Percentiles rank a stretch among this genome's conserved stretches.
phyloP scores from a whole-genome alignment of 179 eudicot genomes.

The Sideroxylon spinosum region DNA sequence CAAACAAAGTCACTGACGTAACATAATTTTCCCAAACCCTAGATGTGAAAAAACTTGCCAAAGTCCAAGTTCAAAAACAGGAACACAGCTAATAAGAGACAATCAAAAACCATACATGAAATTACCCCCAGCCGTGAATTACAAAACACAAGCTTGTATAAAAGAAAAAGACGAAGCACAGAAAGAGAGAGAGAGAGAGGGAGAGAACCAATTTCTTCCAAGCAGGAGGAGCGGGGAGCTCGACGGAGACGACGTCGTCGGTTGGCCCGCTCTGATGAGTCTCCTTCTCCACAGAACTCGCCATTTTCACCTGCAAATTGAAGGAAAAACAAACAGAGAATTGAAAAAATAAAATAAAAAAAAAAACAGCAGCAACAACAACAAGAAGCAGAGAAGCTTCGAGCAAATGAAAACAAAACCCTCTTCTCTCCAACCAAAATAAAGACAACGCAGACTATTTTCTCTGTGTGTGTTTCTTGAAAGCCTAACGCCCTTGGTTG shows the following conservation, averaged over 20 bases:
- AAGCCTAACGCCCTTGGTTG: background rate
- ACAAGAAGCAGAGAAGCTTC: constrained; percentile 1
- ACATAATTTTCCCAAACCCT: constrained; percentile 17
- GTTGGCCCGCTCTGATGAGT: constrained; percentile 3
- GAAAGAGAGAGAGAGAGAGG: constrained; percentile 9
- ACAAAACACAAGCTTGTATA: no score
- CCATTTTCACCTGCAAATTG: constrained; percentile 23
- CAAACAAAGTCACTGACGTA: no score
- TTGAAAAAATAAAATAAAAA: background rate
- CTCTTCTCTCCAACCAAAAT: background rate
- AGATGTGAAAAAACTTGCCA: background rate
- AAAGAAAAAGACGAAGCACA: background rate
- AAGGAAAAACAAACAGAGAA: background rate
- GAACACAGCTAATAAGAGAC: background rate
- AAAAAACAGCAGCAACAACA: no score
- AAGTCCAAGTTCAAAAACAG: constrained; percentile 7
- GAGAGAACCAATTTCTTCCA: constrained; percentile 35
- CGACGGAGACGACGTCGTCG: constrained; percentile 26
- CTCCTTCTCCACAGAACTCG: constrained; percentile 21
- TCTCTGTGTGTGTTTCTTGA: no score
- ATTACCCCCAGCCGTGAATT: no score
- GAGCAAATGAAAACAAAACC: constrained; percentile 2
- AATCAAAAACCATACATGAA: background rate
- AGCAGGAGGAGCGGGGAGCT: constrained; percentile 35
- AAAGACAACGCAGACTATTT: background rate